phyloP scores from a whole-genome alignment of 176 grass and related monocot genomes.

The Saccharum spontaneum region DNA sequence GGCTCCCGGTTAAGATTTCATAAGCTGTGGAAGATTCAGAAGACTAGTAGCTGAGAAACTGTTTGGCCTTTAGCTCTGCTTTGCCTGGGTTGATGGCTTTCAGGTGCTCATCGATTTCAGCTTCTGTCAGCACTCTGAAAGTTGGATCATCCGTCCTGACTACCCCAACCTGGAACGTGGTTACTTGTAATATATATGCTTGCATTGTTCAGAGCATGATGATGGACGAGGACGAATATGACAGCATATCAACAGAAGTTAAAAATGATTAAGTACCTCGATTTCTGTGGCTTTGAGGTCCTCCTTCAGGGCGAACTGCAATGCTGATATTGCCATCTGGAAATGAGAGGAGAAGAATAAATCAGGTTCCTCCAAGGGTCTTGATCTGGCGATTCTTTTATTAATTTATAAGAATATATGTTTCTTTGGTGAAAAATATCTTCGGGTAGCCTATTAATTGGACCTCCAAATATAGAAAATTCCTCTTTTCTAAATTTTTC shows the following conservation, averaged over 20 bases:
- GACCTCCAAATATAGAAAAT: too few species aligned
- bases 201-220: background rate
- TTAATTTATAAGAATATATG: too few species aligned
- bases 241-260: background rate
- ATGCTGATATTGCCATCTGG: conserved; percentile 34
- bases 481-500: too few species aligned
- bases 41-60: background rate
- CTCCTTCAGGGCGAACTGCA: background rate
- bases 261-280: conserved; percentile 16
- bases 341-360: conserved; percentile 2
- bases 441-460: too few species aligned
- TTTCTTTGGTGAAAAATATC: too few species aligned
- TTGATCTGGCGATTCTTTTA: too few species aligned
- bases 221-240: background rate
- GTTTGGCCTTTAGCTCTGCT: background rate
- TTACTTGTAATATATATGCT: background rate
- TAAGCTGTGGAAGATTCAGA: background rate
- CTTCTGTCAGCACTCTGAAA: background rate
- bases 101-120: conserved; percentile 19
- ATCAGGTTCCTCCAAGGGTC: background rate
- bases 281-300: conserved; percentile 2
- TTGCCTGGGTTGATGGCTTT: background rate
- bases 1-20: background rate
- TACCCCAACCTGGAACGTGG: conserved; percentile 18
- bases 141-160: conserved; percentile 12